Evolutionary conservation across 2,329 filamentous ascomycete genomes (phyloP).

Genomic region (Cytospora piceicola): DNA sequence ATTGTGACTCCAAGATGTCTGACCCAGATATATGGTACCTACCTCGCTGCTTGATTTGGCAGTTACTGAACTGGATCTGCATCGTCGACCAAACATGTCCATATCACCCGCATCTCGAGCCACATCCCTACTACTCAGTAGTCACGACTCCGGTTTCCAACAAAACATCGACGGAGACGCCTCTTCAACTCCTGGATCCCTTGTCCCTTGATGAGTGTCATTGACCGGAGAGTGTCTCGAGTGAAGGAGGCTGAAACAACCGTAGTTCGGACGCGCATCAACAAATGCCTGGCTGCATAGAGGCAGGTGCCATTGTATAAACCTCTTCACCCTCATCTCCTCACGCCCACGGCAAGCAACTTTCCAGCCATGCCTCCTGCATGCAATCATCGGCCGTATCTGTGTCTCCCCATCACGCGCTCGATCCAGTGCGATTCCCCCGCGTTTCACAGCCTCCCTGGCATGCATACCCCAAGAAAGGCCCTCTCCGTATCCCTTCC

Average conservation of each 20-base stretch:
- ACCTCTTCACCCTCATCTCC: not conserved
- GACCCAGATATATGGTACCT: slow-evolving; percentile 9
- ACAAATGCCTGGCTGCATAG: not conserved
- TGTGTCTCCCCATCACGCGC: slow-evolving; percentile 18
- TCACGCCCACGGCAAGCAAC: slow-evolving; percentile 1
- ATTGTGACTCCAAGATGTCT: not conserved
- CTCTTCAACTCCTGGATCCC: not conserved
- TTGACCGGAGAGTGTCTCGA: not conserved
- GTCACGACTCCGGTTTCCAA: not conserved
- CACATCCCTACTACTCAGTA: not conserved
- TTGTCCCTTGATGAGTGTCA: not conserved
- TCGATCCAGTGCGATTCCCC: slow-evolving; percentile 15
- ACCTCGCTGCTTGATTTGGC: slow-evolving; percentile 8
- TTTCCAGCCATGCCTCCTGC: not conserved
- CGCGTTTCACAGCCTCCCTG: slow-evolving; percentile 19
- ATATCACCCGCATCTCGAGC: not conserved
- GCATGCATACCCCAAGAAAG: slow-evolving; percentile 2
- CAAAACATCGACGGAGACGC: not conserved
- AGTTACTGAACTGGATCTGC: slow-evolving; percentile 10
- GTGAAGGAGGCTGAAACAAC: not conserved
- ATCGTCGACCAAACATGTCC: not conserved
- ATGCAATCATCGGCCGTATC: slow-evolving; percentile 12
- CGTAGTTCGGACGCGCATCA: not conserved
- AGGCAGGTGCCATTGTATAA: not conserved
- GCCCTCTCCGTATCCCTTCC: not conserved